A percentile compares a stretch with the other conserved stretches of the same genome.
Evolutionary conservation across 768 basidiomycete species (phyloP).

Genomic region (Filobasidium wieringae): DNA sequence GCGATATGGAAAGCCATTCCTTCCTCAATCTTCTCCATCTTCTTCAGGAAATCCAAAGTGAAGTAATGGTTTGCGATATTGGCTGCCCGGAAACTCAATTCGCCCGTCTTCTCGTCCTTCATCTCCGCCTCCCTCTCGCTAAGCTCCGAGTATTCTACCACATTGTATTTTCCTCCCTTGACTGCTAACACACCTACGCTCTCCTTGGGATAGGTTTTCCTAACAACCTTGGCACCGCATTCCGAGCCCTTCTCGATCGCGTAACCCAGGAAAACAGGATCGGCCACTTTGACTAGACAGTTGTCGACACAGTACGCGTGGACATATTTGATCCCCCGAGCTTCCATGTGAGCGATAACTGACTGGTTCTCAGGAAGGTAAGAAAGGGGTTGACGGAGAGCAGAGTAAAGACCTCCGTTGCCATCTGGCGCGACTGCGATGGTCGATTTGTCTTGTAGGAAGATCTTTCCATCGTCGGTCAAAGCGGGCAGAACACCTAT

Average conservation of each 20-base stretch:
- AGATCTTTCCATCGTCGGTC: conserved; percentile 81
- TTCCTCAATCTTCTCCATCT: conserved; percentile 67
- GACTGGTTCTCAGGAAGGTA: conserved; percentile 56
- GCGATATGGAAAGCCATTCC: conserved; percentile 95
- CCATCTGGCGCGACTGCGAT: conserved; percentile 96
- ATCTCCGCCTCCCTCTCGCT: conserved; percentile 68
- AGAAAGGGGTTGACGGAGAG: conserved; percentile 61
- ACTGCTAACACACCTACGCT: conserved; percentile 88
- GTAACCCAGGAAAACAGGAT: conserved; percentile 93
- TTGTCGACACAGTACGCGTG: conserved; percentile 98
- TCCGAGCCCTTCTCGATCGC: conserved; percentile 77
- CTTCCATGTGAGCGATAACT: conserved; percentile 69
- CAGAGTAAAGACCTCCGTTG: conserved; percentile 94
- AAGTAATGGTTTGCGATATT: conserved; percentile 99
- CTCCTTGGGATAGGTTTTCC: conserved; percentile 72
- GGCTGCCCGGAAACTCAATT: conserved; percentile 80
- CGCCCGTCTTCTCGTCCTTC: conserved; percentile 54
- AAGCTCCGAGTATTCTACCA: conserved; percentile 97
- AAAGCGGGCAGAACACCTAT: conserved; percentile 90
- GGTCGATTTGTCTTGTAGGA: conserved; percentile 64
- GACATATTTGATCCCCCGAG: conserved; percentile 69
- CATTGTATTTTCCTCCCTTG: conserved; percentile 69
- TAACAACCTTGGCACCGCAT: conserved; percentile 92
- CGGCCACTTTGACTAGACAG: conserved; percentile 92
- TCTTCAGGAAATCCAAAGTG: conserved; percentile 68